These are phyloP conservation scores for Penicillium sp. DNA, from an alignment of 2,329 filamentous ascomycete species.

Conservation along the genomic window DNA sequence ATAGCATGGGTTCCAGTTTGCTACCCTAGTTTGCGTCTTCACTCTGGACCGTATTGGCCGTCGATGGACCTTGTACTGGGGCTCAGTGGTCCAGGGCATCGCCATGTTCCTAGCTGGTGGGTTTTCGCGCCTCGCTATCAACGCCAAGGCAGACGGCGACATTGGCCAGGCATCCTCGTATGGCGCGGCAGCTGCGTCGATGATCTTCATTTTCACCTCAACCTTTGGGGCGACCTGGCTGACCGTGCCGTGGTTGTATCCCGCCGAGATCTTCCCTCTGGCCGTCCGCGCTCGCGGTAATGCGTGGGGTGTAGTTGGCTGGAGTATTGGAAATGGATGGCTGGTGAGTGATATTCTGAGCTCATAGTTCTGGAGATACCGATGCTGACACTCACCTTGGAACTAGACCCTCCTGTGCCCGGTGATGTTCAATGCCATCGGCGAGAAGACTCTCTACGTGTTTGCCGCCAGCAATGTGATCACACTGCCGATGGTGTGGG, in stretches of 20 bases:
- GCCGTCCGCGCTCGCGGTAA: constrained; percentile 71
- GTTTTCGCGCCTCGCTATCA: constrained; percentile 56
- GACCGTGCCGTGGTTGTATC: constrained; percentile 62
- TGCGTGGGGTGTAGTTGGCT: constrained; percentile 72
- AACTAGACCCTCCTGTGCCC: constrained; percentile 51
- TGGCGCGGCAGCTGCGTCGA: constrained; percentile 64
- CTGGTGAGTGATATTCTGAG: constrained; percentile 37
- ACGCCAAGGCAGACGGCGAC: constrained; percentile 49
- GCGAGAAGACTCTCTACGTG: constrained; percentile 70
- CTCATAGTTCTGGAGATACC: constrained; percentile 24
- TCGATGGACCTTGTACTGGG: constrained; percentile 68
- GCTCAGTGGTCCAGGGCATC: constrained; percentile 61
- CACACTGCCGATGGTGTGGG: constrained; percentile 68
- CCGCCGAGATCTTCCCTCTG: constrained; percentile 70
- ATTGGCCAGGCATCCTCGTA: constrained; percentile 50
- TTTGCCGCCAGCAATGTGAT: constrained; percentile 67
- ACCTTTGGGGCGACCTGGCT: constrained; percentile 65
- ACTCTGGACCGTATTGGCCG: constrained; percentile 67
- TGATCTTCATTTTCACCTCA: constrained; percentile 67
- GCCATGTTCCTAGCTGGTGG: constrained; percentile 66
- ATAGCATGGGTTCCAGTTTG: constrained; percentile 50
- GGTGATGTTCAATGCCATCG: constrained; percentile 61
- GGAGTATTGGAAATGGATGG: constrained; percentile 73
- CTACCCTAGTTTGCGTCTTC: constrained; percentile 67
- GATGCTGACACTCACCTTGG: constrained; percentile 18